These are phyloP conservation scores for Alternaria dauci DNA, from an alignment of 2,329 filamentous ascomycete genomes.

Conservation along the genomic window DNA sequence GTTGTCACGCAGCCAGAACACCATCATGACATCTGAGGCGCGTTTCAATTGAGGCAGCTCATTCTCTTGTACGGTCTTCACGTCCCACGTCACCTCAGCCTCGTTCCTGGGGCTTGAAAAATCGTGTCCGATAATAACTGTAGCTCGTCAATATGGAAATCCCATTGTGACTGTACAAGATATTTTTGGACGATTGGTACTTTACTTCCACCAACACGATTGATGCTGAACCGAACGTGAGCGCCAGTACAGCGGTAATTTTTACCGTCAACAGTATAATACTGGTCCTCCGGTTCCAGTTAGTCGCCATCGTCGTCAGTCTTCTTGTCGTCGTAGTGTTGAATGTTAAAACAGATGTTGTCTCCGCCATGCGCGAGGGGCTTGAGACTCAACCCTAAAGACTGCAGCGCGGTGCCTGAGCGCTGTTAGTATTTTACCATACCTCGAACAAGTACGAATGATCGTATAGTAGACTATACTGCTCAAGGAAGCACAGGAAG, in stretches of 20 bases:
- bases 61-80: not conserved
- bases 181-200: not conserved
- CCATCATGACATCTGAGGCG: slow-evolving; percentile 6
- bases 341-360: slow-evolving; percentile 13
- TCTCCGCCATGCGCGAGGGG: slow-evolving; percentile 10
- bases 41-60: not conserved
- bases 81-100: not conserved
- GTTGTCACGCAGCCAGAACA: slow-evolving; percentile 3
- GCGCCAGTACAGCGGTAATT: slow-evolving; percentile 11
- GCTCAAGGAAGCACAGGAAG: too few species aligned
- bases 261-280: slow-evolving; percentile 14
- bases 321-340: slow-evolving; percentile 14
- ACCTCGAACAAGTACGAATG: too few species aligned
- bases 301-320: slow-evolving; percentile 7
- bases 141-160: not conserved
- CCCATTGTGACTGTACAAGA: not conserved
- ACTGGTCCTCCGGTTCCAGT: slow-evolving; percentile 4
- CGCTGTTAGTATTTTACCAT: not conserved
- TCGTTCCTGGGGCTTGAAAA: not conserved
- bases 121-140: not conserved
- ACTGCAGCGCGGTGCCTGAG: not conserved
- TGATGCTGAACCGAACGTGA: slow-evolving; percentile 14
- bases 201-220: slow-evolving; percentile 11
- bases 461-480: too few species aligned
- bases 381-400: slow-evolving; percentile 11